Evolutionary conservation across 805 yeast species (phyloP), one percentile per base, ranked within the genome.

Genomic region (Grigorovia yakushimaensis): DNA sequence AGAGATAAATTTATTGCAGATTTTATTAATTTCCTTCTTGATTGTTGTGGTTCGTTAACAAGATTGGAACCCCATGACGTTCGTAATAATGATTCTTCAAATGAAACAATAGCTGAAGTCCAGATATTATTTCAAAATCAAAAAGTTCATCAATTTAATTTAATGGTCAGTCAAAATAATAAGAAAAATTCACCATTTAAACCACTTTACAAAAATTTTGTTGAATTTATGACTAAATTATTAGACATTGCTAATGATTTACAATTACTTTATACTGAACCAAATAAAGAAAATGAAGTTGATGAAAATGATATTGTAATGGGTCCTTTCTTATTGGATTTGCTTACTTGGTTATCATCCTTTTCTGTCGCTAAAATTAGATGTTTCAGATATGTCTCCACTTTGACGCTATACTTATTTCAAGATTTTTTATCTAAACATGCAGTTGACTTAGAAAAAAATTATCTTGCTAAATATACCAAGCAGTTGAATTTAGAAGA

Each of bases 61-160:
- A 76, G 75, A 22, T 76, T 86, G 9, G 81, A 81, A 49, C 77
- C 78, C 23, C 95, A 89, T 61, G 96, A 88, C 60, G 80, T 87
- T 44, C 71, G 69, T 21, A 81, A 80, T 56, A 69, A 76, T 46
- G 88, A 84, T 39, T 77, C 85, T 7, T 84, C 93, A 0, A 69
- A 75, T 15, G 84, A 81, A 35, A 85, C 96, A 0, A 76, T 86
- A 9, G 79, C 74, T 4, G 95, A 87, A 61, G 65, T 88, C 23
- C 84, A 84, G 51, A 69, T 77, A 18, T 65, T 76, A 41, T 84
- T 85, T 54, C 70, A 74, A 46, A 68, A 70, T 13, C 89, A 84
- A 61, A 71, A 71, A 45, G 58, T 70, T 37, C 89, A 83, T 56
- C 93, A 85, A 54, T 85, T 77, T 53, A 88, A 89, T 8, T 71